Base-by-base conservation (phyloP, 441 rosid species). In the Melastoma candidum region DNA sequence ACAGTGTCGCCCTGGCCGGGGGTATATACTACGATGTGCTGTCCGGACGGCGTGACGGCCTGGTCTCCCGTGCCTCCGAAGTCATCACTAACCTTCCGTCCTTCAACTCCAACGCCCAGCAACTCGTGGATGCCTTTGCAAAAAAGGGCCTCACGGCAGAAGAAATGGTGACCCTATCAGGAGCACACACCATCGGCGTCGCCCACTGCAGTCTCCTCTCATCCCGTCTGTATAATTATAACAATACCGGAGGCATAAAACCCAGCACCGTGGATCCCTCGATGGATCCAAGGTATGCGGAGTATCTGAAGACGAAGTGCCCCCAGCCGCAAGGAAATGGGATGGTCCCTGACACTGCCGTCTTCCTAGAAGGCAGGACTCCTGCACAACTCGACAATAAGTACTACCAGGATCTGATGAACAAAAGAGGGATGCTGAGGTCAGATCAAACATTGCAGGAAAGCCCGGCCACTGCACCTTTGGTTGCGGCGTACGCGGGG, bases 131-230 rank as follows among this genome's bases (percentile, higher is more conserved):
- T 39, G 55, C 9, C 6, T 72, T 76, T 26, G 69, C 61, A 0
- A 17, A 45, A 0, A 72, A 76, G 49, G 77, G 80, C 12, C 12
- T 70, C 45, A 58, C 77, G 0, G 32, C 54, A 0, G 75, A 72
- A 1, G 77, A 76, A 46, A 72, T 72, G 77, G 77, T 72, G 64
- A 67, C 71, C 12, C 75, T 76, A 43, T 70, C 77, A 0, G 80
- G 80, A n/a, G 80, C 75, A 2, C 77, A 76, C 54, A 69, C 77
- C 2, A 53, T 68, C 8, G 79, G 74, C 6, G 48, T 49, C 32
- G 68, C 76, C 0, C 76, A 63, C 47, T 71, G 73, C 50, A 49
- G 67, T 7, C 63, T 67, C 12, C 68, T 74, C 67, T 71, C 76
- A 0, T 11, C 32, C n/a, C 54, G 68, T n/a, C 71, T 74, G 10